Base-by-base conservation (phyloP, 805 yeast genomes). In the Candida manassasensis region DNA sequence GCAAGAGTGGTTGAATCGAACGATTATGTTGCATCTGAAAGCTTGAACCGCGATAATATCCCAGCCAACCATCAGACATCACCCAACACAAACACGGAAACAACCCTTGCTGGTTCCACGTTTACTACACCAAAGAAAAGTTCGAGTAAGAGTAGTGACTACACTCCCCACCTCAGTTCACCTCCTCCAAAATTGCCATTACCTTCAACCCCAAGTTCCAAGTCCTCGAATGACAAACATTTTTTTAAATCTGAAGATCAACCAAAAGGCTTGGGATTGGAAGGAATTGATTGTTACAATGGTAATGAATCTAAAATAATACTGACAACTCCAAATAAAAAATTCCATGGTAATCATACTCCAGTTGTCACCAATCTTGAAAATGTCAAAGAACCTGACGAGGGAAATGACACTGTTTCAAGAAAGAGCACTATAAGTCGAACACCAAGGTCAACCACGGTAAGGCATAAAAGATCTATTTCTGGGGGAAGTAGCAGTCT, bases 1-100 rank as follows among this genome's bases (percentile, higher is more conserved):
- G 73, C 73, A 2, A 53, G 71, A 19, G 70, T 67, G 6, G 61
- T 67, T 3, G 73, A 67, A 40, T 57, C 66, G 2, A 54, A 50
- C 34, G 53, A 48, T 27, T 37, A 44, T 15, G 33, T 35, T 7
- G 18, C 32, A 9, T 24, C 42, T n/a, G 42, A 36, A 21, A 43
- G 28, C 26, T 28, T 39, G 12, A 43, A 43, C 17, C 36, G 27
- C 17, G 37, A 39, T 14, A 39, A 35, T n/a, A 27, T 14, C 16
- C 17, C 15, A 4, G 12, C 3, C 15, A 30, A 19, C n/a, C 16
- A 19, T 21, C 27, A 14, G 8, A 31, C 26, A 10, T 29, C 28
- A 17, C 27, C 27, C 6, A 14, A 11, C 21, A 15, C 19, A n/a
- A 42, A 34, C 18, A 47, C 39, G n/a, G 34, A 32, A 11, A 21